Base-by-base conservation (phyloP, 345 rosid genomes). In the Gossypium stocksii region DNA sequence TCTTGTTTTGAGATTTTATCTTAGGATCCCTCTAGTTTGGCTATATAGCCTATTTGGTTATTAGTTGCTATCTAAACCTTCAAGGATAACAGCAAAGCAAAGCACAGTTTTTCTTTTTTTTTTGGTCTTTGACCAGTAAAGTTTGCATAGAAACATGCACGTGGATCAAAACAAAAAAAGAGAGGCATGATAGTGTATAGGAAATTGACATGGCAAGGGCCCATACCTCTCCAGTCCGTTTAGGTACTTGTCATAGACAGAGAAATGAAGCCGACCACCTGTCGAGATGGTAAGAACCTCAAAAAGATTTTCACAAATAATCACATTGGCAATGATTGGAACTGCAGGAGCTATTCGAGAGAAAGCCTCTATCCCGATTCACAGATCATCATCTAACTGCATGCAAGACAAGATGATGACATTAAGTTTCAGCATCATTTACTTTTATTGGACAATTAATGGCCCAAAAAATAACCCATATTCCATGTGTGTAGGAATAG, bases 301-400 rank as follows among this genome's bases (percentile, higher is more conserved):
- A 58, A 91, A 95, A 76, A 93, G 86, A 83, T 95, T 91, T 81
- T 95, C 99, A 83, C 92, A 79, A 29, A 90, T 84, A 80, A 95
- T 76, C 10, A 91, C 91, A 86, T 93, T 83, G 62, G 97, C 89
- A 80, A 95, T 91, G 46, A 90, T 80, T 29, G 98, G 98, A 79
- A 95, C 78, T 34, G 97, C 97, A 49, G 98, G 89, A 64, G 98
- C 97, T 70, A 93, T 87, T 34, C 99, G 88, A 65, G 91, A 82
- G 87, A 95, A 95, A 75, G 98, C 92, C 80, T 89, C 97, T 70
- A 89, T 73, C 71, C 98, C 92, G 68, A 91, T 94, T 0, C 91
- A 86, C 59, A 87, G 84, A 73, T 90, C 96, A 44, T 83, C 97
- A 71, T 90, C 97, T 45, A 82, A 86, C 99, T 90, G 70, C 70